Conservation (phyloP, 768 basidiomycete species). For the Lactarius deliciosus region DNA sequence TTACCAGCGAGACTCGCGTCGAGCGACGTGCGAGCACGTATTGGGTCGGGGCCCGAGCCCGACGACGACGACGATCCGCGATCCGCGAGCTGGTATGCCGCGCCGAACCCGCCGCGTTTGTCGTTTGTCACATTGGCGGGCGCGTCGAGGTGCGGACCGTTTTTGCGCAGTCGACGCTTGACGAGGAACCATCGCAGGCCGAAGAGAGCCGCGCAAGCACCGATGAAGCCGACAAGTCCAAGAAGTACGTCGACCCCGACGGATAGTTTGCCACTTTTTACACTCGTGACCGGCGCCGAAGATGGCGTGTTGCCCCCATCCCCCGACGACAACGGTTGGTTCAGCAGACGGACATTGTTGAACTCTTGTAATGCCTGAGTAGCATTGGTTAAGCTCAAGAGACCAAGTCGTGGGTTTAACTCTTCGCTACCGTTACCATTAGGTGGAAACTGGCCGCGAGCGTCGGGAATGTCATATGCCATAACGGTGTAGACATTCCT, state of each 20-base stretch:
- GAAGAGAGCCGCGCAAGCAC: constrained; percentile 54
- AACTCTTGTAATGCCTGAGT: constrained; percentile 66
- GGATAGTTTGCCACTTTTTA: constrained; percentile 41
- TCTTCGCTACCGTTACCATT: constrained; percentile 24
- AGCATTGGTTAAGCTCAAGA: constrained; percentile 63
- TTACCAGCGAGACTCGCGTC: constrained; percentile 38
- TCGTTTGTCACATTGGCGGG: constrained; percentile 25
- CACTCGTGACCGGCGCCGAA: constrained; percentile 7
- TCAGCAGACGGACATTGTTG: constrained; percentile 62
- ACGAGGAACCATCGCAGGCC: constrained; percentile 51
- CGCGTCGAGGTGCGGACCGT: constrained; percentile 23
- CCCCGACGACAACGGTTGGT: constrained; percentile 48
- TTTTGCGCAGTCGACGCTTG: constrained; percentile 28
- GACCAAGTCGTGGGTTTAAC: constrained; percentile 51
- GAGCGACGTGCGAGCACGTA: constrained; percentile 33
- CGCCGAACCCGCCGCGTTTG: constrained; percentile 7
- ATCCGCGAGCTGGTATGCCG: constrained; percentile 40
- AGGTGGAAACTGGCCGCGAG: constrained; percentile 46
- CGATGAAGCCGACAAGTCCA: constrained; percentile 58
- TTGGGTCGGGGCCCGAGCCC: constrained; percentile 29
- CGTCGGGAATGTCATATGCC: constrained; percentile 54
- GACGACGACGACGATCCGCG: constrained; percentile 33
- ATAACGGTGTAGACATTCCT: constrained; percentile 76
- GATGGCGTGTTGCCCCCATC: constrained; percentile 15
- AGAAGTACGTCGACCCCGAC: constrained; percentile 66